These are phyloP conservation scores for Hapsidospora chrysogenum DNA, from an alignment of 495 filamentous ascomycete genomes.

Conservation along the genomic window DNA sequence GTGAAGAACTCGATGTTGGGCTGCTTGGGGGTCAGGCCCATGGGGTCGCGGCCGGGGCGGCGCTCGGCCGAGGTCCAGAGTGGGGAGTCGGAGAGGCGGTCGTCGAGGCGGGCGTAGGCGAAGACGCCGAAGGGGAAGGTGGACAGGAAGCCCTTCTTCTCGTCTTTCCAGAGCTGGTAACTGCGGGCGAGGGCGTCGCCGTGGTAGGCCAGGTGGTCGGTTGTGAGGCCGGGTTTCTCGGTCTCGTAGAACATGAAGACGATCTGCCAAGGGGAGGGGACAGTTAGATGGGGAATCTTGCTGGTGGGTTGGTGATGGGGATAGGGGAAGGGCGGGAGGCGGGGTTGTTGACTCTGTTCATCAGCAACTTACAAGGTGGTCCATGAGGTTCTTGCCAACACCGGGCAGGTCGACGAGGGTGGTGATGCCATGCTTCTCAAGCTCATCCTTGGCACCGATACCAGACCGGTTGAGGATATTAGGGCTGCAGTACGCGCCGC, in stretches of 20 bases:
- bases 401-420: conserved; percentile 33
- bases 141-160: conserved; percentile 24
- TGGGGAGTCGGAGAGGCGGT: conserved; percentile 26
- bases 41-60: conserved; percentile 38
- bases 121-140: conserved; percentile 23
- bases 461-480: conserved; percentile 42
- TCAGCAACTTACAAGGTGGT: conserved; percentile 18
- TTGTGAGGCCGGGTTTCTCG: not conserved
- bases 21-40: conserved; percentile 31
- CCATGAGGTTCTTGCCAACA: conserved; percentile 44
- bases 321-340: too few species aligned
- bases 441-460: conserved; percentile 29
- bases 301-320: too few species aligned
- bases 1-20: conserved; percentile 42
- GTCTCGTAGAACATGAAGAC: conserved; percentile 33
- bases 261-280: not conserved
- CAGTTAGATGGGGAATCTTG: too few species aligned
- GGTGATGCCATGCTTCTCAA: conserved; percentile 26
- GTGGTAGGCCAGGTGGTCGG: conserved; percentile 7
- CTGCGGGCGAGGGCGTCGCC: conserved; percentile 32
- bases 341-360: too few species aligned
- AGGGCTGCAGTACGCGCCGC: conserved; percentile 38
- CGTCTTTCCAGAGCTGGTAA: conserved; percentile 31
- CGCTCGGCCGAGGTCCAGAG: conserved; percentile 32
- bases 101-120: conserved; percentile 39